Base-by-base conservation (phyloP, 257 asterid genomes). In the Ilex asprella region DNA sequence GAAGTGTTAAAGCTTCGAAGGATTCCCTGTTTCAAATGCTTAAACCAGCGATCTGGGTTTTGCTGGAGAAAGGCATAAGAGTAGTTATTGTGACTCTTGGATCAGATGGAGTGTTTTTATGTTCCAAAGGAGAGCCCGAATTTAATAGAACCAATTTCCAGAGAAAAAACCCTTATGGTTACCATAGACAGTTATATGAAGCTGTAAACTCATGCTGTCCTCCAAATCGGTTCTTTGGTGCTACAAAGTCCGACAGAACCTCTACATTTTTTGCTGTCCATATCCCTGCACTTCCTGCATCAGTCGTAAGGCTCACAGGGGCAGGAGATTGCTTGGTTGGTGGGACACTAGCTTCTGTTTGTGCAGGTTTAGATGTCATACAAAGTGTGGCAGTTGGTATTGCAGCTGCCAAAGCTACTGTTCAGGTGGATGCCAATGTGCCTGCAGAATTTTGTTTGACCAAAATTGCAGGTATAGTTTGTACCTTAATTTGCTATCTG, bases 301-400 rank as follows among this genome's bases (percentile, higher is more conserved):
- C 89, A 10, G 91, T 87, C 2, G 88, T 77, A 51, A 79, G 88
- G 73, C 85, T 86, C 58, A 86, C 87, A 1, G 99, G 99, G 44
- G 94, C 94, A 5, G 97, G 99, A 53, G 99, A 89, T 80, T 92
- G 97, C 82, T 84, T 89, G 60, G 99, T 89, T 60, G 99, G 99
- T 39, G 99, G 95, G 51, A 64, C 70, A 0, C 16, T 89, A 16
- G 89, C 97, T 62, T 86, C 97, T 7, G 50, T 79, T 8, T 85
- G 86, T 50, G 76, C 94, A 21, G 94, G 97, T 78, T 84, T 92
- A 54, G 91, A 92, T 79, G 62, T 89, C 70, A 78, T 86, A 85
- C 99, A 85, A 76, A 86, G 99, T 68, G 63, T 86, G 30, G 87
- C 97, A 31, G 96, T 86, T 70, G 97, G 99, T n/a, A 72, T 87